Percentiles rank a stretch among this genome's conserved stretches.
phyloP scores from a whole-genome alignment of 2,329 filamentous ascomycete genomes.

The Paracorniculantispora psalliotae region DNA sequence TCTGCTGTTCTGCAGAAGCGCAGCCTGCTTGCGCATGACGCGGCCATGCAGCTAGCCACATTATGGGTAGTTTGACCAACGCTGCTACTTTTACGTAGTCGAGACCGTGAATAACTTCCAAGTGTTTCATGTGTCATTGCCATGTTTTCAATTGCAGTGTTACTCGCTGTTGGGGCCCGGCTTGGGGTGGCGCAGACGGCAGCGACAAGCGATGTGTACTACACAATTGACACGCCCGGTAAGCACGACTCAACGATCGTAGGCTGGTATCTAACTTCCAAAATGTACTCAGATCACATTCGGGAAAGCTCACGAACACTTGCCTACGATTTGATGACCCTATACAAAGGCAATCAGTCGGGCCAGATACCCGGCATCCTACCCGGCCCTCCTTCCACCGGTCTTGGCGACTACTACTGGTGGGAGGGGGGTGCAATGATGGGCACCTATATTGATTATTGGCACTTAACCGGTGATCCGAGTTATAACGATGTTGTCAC shows the following conservation, averaged over 20 bases:
- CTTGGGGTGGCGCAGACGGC: not conserved
- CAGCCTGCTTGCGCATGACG: too few relatives aligned
- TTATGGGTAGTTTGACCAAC: not conserved
- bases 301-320: slow-evolving; percentile 41
- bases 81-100: not conserved
- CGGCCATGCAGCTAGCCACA: too few relatives aligned
- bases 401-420: slow-evolving; percentile 32
- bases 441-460: slow-evolving; percentile 36
- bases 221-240: slow-evolving; percentile 30
- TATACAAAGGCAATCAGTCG: slow-evolving; percentile 46
- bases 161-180: not conserved
- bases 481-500: slow-evolving; percentile 46
- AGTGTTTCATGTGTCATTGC: not conserved
- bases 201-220: slow-evolving; percentile 10
- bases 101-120: not conserved
- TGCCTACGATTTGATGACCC: slow-evolving; percentile 46
- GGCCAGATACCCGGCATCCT: slow-evolving; percentile 53
- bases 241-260: not conserved
- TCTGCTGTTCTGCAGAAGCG: too few relatives aligned
- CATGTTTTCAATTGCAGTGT: not conserved
- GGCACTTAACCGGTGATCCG: slow-evolving; percentile 38
- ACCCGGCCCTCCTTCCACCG: slow-evolving; percentile 44
- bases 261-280: not conserved
- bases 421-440: slow-evolving; percentile 28
- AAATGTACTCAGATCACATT: slow-evolving; percentile 40